phyloP scores from a whole-genome alignment of 306 rosid genomes.

The Leucaena leucocephala region DNA sequence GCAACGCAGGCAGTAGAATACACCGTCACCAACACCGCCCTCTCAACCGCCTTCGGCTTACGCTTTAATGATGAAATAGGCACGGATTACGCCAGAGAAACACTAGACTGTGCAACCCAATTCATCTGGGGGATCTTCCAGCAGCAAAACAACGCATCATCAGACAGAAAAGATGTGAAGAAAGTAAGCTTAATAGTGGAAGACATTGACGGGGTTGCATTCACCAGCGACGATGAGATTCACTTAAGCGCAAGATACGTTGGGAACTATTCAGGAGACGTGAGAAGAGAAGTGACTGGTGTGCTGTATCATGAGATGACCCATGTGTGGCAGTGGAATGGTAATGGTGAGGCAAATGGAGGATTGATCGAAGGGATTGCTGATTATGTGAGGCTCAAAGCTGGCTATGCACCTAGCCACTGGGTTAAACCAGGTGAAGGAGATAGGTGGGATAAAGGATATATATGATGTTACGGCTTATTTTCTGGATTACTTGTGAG shows the following conservation, averaged over 20 bases:
- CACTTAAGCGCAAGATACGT: conserved; percentile 32
- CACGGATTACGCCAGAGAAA: background rate
- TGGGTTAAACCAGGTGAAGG: conserved; percentile 41
- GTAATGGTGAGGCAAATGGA: conserved; percentile 22
- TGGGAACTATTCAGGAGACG: background rate
- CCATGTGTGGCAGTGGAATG: conserved; percentile 46
- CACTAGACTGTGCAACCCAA: background rate
- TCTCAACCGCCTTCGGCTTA: background rate
- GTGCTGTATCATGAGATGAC: conserved; percentile 47
- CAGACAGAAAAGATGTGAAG: conserved; percentile 29
- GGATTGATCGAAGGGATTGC: conserved; percentile 39
- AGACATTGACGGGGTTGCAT: conserved; percentile 34
- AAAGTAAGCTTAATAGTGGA: conserved; percentile 39
- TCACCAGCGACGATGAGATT: conserved; percentile 34
- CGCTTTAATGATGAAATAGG: background rate
- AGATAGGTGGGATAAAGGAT: conserved; percentile 33
- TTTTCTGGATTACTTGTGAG: conserved; percentile 50
- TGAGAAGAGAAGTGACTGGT: conserved; percentile 39
- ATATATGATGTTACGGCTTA: conserved; percentile 45
- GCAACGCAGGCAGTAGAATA: conserved; percentile 43
- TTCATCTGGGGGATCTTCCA: conserved; percentile 19
- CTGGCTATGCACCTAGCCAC: conserved; percentile 39
- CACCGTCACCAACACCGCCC: conserved; percentile 38
- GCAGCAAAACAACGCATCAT: conserved; percentile 3
- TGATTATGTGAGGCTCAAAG: conserved; percentile 50